Evolutionary conservation across 2,329 filamentous ascomycete genomes (phyloP).

Genomic region (Calonectria fujianensis): DNA sequence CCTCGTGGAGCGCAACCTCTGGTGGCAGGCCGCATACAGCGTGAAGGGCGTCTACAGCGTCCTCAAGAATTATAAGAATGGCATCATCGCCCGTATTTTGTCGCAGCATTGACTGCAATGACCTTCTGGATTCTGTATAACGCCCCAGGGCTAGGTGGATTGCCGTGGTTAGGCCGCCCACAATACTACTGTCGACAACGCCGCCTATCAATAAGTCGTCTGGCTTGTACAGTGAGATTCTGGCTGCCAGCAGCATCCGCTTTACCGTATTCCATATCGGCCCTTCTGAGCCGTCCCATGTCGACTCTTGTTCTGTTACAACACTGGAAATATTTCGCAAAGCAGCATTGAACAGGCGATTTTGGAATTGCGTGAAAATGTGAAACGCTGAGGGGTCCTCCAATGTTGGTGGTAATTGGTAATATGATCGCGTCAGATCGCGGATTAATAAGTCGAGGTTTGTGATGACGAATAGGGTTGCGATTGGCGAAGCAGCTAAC

Average conservation of each 20-base stretch:
- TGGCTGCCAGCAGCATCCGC: conserved; percentile 53
- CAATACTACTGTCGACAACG: conserved; percentile 58
- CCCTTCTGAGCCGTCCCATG: conserved; percentile 37
- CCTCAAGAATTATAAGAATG: conserved; percentile 55
- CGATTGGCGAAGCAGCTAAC: conserved; percentile 53
- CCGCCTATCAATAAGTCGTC: conserved; percentile 60
- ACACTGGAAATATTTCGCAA: conserved; percentile 50
- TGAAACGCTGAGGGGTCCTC: conserved; percentile 59
- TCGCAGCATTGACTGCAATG: conserved; percentile 50
- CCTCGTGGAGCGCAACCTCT: conserved; percentile 48
- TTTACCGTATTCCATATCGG: conserved; percentile 55
- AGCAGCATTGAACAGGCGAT: conserved; percentile 54
- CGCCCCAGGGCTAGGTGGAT: conserved; percentile 56
- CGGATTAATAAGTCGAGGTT: conserved; percentile 55
- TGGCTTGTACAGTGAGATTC: conserved; percentile 57
- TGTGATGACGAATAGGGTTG: conserved; percentile 54
- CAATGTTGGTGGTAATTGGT: conserved; percentile 57
- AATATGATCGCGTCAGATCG: conserved; percentile 60
- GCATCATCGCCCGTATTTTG: conserved; percentile 54
- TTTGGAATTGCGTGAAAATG: conserved; percentile 59
- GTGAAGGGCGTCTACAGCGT: conserved; percentile 49
- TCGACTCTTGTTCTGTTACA: conserved; percentile 32
- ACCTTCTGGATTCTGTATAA: conserved; percentile 54
- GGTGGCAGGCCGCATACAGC: conserved; percentile 38
- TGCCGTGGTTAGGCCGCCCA: conserved; percentile 57